These are phyloP conservation scores for Ganoderma multipileum DNA, from an alignment of 1,284 basidiomycete genomes.

Conservation along the genomic window DNA sequence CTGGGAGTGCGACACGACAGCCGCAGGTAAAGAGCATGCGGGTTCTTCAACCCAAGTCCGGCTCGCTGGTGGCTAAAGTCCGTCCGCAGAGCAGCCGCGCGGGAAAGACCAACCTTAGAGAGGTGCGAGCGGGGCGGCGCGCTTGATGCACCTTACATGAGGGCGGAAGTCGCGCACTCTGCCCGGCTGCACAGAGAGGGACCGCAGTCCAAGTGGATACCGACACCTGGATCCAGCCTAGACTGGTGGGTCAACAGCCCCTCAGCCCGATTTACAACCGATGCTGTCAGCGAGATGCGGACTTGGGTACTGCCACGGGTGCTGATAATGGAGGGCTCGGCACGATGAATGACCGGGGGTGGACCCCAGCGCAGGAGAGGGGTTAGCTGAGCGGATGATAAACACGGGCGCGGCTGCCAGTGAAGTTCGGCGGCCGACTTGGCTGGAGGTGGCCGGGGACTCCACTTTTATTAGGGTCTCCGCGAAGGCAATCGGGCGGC, in stretches of 20 bases:
- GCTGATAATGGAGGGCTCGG: constrained; percentile 1
- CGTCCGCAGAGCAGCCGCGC: constrained; percentile 10
- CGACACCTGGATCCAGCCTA: not conserved
- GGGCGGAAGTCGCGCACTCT: constrained; percentile 18
- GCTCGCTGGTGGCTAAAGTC: not conserved
- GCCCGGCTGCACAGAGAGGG: constrained; percentile 10
- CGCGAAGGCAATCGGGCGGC: not conserved
- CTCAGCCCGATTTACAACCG: constrained; percentile 3
- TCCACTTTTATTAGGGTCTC: constrained; percentile 4
- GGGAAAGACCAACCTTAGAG: constrained; percentile 2
- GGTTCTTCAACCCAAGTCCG: not conserved
- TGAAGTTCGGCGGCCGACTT: not conserved
- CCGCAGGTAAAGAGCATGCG: not conserved
- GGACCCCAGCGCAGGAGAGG: not conserved
- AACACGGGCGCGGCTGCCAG: not conserved
- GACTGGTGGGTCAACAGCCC: constrained; percentile 1
- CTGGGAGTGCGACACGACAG: not conserved
- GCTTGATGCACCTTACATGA: constrained; percentile 18
- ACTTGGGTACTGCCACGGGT: not conserved
- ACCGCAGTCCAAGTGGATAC: not conserved
- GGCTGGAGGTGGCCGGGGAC: not conserved
- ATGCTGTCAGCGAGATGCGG: not conserved
- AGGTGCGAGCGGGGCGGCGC: constrained; percentile 13
- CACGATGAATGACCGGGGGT: not conserved
- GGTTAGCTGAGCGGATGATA: not conserved